Base-by-base conservation (phyloP, 441 rosid species). In the Jatropha podagrica region DNA sequence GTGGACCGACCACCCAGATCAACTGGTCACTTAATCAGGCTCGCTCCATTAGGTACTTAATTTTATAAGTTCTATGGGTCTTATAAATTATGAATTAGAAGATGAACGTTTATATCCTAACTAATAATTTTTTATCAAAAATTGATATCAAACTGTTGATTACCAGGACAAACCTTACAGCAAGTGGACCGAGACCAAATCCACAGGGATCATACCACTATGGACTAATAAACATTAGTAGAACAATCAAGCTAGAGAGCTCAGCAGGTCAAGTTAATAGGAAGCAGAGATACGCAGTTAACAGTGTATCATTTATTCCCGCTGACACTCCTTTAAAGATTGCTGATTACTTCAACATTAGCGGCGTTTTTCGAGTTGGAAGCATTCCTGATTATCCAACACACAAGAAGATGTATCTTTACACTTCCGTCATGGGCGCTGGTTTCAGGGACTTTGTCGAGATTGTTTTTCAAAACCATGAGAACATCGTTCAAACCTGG, bases 121-220 rank as follows among this genome's bases (percentile, higher is more conserved):
- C 32, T 32, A 32, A 32, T 32, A 32, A 32, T 32, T 2, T 32
- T 32, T 32, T 32, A 32, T 32, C 32, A 32, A 32, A 13, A 2
- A 26, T 4, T 65, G 2, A 7, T 6, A 15, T 15, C 7, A 0
- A 1, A 8, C 41, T 41, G 1, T 13, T 44, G 0, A 40, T 15
- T 73, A 18, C 44, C 86, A 92, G 98, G 86, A 86, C 95, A 58
- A 92, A 94, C 77, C 88, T 91, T 52, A 89, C 97, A 17, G 98
- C 98, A 7, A 94, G 98, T 77, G 98, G 97, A 68, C 97, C 98
- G 37, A 87, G 98, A 78, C 98, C 98, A 37, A 94, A 92, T 81
- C 98, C 98, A 1, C 98, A 94, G 74, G 98, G 97, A 2, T 91
- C 98, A 27, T 94, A 92, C 88, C 98, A 92, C 76, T 92, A 94